Conservation (phyloP, 345 rosid species). For the Luvunga scandens region DNA sequence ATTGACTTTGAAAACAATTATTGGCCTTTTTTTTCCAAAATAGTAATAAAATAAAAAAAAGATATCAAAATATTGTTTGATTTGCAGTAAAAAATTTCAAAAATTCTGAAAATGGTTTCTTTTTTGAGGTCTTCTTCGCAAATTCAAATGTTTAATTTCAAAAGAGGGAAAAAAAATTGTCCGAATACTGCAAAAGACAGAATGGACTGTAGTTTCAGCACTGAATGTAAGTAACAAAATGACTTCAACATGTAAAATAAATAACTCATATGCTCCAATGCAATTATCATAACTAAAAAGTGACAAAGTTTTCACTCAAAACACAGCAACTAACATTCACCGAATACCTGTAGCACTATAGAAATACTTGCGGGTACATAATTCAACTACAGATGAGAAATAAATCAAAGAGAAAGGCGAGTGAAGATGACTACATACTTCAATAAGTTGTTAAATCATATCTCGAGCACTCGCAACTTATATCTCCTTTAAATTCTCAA, state of each 20-base stretch:
- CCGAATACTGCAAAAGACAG: not conserved
- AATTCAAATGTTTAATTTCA: not conserved
- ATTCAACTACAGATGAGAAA: not conserved
- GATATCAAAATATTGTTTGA: not conserved
- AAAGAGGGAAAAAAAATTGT: not conserved
- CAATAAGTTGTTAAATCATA: slow-evolving; percentile 82
- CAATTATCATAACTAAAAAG: not conserved
- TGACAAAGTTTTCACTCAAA: not conserved
- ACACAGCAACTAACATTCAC: not conserved
- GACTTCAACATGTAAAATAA: not conserved
- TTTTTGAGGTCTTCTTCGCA: not conserved
- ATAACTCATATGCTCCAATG: not conserved
- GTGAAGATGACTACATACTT: slow-evolving; percentile 33
- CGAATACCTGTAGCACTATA: not conserved
- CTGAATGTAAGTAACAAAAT: not conserved
- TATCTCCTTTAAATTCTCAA: slow-evolving; percentile 87
- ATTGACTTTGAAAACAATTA: not conserved
- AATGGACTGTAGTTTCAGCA: not conserved
- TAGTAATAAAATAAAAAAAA: no score
- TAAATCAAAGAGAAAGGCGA: not conserved
- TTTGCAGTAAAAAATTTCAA: not conserved
- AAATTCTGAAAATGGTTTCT: no score
- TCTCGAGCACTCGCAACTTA: slow-evolving; percentile 85
- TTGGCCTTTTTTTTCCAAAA: not conserved
- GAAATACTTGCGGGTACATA: not conserved